Percentiles rank a stretch among this genome's conserved stretches.
These are phyloP conservation scores for Tolypocladium tropicale DNA, from an alignment of 2,329 filamentous ascomycete genomes.

Conservation along the genomic window DNA sequence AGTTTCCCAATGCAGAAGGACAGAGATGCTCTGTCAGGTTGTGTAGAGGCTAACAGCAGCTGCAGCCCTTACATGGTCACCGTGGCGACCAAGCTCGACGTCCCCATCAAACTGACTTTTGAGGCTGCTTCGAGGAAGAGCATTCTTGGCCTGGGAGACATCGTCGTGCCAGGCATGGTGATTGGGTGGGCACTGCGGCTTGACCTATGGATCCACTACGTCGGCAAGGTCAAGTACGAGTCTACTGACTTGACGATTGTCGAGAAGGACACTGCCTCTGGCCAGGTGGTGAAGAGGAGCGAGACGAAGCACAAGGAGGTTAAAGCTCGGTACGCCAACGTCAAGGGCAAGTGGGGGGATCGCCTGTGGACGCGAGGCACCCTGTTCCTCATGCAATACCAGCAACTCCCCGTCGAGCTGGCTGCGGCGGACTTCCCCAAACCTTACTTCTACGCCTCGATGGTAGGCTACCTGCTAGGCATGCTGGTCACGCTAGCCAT, in stretches of 20 bases:
- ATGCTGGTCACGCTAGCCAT: constrained; percentile 68
- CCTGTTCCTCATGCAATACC: constrained; percentile 14
- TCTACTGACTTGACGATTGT: constrained; percentile 21
- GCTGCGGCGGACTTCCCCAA: constrained; percentile 57
- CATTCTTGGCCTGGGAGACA: constrained; percentile 90
- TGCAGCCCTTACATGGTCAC: constrained; percentile 69
- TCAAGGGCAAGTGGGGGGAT: constrained; percentile 72
- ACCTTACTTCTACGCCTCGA: constrained; percentile 70
- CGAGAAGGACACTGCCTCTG: constrained; percentile 20
- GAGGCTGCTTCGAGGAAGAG: constrained; percentile 52
- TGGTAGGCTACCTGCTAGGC: constrained; percentile 68
- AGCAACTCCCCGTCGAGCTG: constrained; percentile 17
- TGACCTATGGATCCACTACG: constrained; percentile 78
- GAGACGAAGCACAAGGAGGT: constrained; percentile 33
- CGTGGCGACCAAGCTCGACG: constrained; percentile 80
- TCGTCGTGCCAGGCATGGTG: constrained; percentile 86
- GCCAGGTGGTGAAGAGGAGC: constrained; percentile 22
- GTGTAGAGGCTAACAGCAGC: neutral
- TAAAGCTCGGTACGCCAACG: constrained; percentile 43
- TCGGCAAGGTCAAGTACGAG: constrained; percentile 48
- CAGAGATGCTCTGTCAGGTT: too few species aligned
- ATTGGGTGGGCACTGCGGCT: constrained; percentile 84
- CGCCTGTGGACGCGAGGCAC: constrained; percentile 57
- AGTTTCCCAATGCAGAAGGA: constrained; percentile 21
- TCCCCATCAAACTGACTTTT: constrained; percentile 87